Conservation (phyloP, 768 basidiomycete genomes). For the Epithele typhae region DNA sequence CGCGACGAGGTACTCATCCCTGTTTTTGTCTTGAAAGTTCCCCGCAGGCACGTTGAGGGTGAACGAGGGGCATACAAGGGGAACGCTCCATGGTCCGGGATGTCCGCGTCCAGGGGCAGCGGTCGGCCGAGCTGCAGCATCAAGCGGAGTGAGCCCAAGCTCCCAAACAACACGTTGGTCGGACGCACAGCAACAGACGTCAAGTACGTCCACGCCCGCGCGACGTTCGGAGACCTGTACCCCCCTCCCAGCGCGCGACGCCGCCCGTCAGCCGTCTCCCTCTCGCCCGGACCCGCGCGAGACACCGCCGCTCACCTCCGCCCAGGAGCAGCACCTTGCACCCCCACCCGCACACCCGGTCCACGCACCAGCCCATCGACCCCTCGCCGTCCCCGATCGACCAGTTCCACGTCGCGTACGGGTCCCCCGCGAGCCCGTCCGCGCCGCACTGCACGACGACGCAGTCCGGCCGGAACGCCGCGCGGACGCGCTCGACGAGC, state of each 20-base stretch:
- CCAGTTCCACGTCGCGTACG: slow-evolving; percentile 73
- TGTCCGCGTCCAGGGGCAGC: slow-evolving; percentile 53
- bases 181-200: slow-evolving; percentile 68
- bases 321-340: slow-evolving; percentile 70
- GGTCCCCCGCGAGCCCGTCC: slow-evolving; percentile 85
- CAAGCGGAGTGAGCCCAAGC: no score
- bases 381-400: slow-evolving; percentile 43
- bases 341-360: slow-evolving; percentile 50
- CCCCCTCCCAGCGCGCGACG: no score
- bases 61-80: slow-evolving; percentile 79
- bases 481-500: slow-evolving; percentile 53
- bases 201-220: slow-evolving; percentile 81
- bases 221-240: slow-evolving; percentile 78
- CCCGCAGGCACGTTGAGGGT: slow-evolving; percentile 72
- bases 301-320: slow-evolving; percentile 67
- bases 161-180: no score
- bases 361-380: slow-evolving; percentile 69
- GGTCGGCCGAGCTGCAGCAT: slow-evolving; percentile 46
- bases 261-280: no score
- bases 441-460: slow-evolving; percentile 83
- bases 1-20: slow-evolving; percentile 46
- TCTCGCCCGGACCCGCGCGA: no score
- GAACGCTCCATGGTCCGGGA: slow-evolving; percentile 75
- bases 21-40: slow-evolving; percentile 72
- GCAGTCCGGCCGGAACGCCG: slow-evolving; percentile 69